A percentile compares a stretch with the other conserved stretches of the same genome.
phyloP scores from a whole-genome alignment of 208 protist species.

The Acanthamoeba healyi region DNA sequence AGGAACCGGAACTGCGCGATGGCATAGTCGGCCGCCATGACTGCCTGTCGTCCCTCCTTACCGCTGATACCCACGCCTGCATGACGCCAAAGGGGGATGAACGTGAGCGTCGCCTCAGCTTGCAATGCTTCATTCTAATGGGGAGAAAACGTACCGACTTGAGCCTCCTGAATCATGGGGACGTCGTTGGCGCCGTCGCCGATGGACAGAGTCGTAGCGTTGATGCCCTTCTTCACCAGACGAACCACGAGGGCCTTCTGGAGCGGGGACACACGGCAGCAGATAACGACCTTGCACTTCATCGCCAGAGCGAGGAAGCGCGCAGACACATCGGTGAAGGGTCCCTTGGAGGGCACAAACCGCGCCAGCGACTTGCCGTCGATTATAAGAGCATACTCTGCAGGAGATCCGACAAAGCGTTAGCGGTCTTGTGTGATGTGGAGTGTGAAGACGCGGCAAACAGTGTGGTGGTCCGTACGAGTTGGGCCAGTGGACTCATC shows the following conservation, averaged over 20 bases:
- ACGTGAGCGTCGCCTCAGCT: background rate
- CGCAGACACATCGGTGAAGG: constrained; percentile 73
- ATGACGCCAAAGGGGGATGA: background rate
- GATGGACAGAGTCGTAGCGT: constrained; percentile 95
- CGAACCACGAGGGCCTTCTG: constrained; percentile 88
- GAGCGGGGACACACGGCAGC: constrained; percentile 89
- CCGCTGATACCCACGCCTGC: constrained; percentile 91
- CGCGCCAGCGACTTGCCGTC: constrained; percentile 27
- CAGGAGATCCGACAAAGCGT: too few species aligned
- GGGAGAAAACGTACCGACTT: constrained; percentile 73
- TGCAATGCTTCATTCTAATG: constrained; percentile 8
- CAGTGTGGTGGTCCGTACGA: too few species aligned
- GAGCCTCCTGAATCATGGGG: constrained; percentile 94
- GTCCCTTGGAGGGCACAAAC: background rate
- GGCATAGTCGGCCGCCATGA: constrained; percentile 88
- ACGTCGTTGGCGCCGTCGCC: constrained; percentile 99
- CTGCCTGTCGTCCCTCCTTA: constrained; percentile 91
- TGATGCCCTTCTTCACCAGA: constrained; percentile 79
- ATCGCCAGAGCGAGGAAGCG: constrained; percentile 76
- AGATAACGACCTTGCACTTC: constrained; percentile 89
- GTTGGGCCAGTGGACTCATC: too few species aligned
- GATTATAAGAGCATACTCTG: constrained; percentile 35
- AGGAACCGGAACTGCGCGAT: constrained; percentile 90
- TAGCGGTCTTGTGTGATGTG: too few species aligned
- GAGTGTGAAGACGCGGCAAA: too few species aligned